These are phyloP conservation scores for Ogataea salicorniae DNA, from an alignment of 805 yeast species.

Conservation along the genomic window DNA sequence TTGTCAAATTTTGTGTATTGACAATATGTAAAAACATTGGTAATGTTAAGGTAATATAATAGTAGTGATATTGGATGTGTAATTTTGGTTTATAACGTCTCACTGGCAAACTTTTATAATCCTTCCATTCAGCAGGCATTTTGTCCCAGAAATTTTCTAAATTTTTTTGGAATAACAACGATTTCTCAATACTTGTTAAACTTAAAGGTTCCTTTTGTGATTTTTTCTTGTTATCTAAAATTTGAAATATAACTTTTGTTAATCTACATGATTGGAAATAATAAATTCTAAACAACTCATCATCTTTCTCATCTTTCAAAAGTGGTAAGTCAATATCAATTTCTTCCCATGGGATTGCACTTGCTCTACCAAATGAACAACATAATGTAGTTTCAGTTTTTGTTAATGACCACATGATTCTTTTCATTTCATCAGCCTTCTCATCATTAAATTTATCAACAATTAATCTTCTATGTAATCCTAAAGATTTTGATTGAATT, in stretches of 20 bases:
- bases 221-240: slow-evolving; percentile 35
- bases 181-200: slow-evolving; percentile 35
- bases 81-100: slow-evolving; percentile 38
- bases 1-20: slow-evolving; percentile 30
- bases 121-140: slow-evolving; percentile 30
- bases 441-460: slow-evolving; percentile 30
- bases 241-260: slow-evolving; percentile 35
- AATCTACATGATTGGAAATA: slow-evolving; percentile 32
- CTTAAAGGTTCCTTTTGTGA: slow-evolving; percentile 36
- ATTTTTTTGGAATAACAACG: slow-evolving; percentile 32
- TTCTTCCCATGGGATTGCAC: slow-evolving; percentile 40
- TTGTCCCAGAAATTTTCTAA: slow-evolving; percentile 32
- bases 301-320: slow-evolving; percentile 22
- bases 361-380: slow-evolving; percentile 42
- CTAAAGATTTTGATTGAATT: slow-evolving; percentile 44
- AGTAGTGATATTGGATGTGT: slow-evolving; percentile 37
- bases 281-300: slow-evolving; percentile 29
- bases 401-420: slow-evolving; percentile 42
- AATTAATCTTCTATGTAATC: slow-evolving; percentile 38
- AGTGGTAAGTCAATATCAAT: slow-evolving; percentile 38
- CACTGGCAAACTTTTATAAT: slow-evolving; percentile 28
- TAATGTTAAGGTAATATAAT: slow-evolving; percentile 36
- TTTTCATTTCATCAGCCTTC: slow-evolving; percentile 35
- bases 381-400: slow-evolving; percentile 37
- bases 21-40: slow-evolving; percentile 40